phyloP scores from a whole-genome alignment of 805 yeast species.

The Schwanniomyces sp. region DNA sequence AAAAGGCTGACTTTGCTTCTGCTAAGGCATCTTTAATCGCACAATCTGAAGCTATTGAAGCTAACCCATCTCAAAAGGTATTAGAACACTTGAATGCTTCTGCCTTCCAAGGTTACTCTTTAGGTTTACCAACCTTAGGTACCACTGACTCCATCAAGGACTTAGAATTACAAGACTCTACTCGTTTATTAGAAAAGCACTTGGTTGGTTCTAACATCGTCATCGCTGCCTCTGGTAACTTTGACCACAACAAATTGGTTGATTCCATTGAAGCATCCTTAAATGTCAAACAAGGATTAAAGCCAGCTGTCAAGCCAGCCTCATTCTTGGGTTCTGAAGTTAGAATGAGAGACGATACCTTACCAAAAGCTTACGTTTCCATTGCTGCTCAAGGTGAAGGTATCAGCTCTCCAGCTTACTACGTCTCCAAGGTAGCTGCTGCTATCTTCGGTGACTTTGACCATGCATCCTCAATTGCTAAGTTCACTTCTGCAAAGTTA shows the following conservation, averaged over 20 bases:
- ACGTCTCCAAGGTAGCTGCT: constrained; percentile 74
- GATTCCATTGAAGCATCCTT: constrained; percentile 56
- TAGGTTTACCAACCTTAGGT: constrained; percentile 76
- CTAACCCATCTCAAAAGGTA: constrained; percentile 53
- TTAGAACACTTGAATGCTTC: constrained; percentile 77
- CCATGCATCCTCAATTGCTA: constrained; percentile 54
- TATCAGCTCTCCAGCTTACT: constrained; percentile 59
- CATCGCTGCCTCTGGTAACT: constrained; percentile 69
- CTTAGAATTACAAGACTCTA: constrained; percentile 59
- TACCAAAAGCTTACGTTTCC: constrained; percentile 76
- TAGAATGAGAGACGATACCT: constrained; percentile 84
- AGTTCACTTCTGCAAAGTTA: constrained; percentile 62
- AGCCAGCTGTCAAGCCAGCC: constrained; percentile 49
- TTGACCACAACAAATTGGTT: constrained; percentile 67
- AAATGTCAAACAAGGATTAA: constrained; percentile 51
- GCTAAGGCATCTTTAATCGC: constrained; percentile 47
- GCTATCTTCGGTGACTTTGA: constrained; percentile 52
- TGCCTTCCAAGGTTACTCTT: constrained; percentile 84
- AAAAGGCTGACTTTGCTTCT: constrained; percentile 46
- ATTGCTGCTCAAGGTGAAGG: constrained; percentile 77
- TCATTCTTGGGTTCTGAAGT: constrained; percentile 83
- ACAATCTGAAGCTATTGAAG: constrained; percentile 56
- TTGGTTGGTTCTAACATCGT: constrained; percentile 65
- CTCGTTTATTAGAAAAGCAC: constrained; percentile 54
- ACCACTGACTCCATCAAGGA: constrained; percentile 62